Evolutionary conservation across 139 green algal genomes (phyloP).

Genomic region (Haematococcus lacustris): DNA sequence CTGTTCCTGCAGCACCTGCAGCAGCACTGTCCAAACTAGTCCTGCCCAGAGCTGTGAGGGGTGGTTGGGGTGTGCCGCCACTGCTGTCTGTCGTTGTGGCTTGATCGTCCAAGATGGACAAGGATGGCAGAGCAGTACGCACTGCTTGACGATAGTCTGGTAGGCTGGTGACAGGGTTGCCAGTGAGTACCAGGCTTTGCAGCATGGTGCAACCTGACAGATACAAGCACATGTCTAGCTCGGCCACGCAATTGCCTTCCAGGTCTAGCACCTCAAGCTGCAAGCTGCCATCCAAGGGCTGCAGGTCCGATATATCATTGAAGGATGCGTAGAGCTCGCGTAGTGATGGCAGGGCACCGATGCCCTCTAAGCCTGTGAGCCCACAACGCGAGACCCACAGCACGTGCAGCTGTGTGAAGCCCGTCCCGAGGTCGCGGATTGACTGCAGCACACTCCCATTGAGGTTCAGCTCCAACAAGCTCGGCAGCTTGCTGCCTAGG

Average conservation of each 20-base stretch:
- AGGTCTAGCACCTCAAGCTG: conserved; percentile 31
- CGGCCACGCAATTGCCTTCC: conserved; percentile 31
- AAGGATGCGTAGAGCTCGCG: conserved; percentile 44
- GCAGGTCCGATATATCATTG: conserved; percentile 38
- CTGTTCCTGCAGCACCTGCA: too few species aligned
- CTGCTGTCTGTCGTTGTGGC: background rate
- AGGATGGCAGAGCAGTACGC: conserved; percentile 4
- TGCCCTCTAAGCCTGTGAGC: conserved; percentile 12
- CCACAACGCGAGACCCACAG: conserved; percentile 35
- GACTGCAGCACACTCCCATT: conserved; percentile 28
- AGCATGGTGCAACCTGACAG: conserved; percentile 21
- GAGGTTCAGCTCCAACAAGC: conserved; percentile 44
- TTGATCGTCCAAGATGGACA: conserved; percentile 27
- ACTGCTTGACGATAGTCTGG: background rate
- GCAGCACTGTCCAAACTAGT: too few species aligned
- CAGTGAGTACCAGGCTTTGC: conserved; percentile 27
- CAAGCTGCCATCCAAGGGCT: conserved; percentile 19
- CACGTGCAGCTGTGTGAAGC: conserved; percentile 26
- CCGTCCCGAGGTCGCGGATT: conserved; percentile 38
- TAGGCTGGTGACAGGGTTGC: conserved; percentile 24
- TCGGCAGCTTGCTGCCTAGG: conserved; percentile 27
- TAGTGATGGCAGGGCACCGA: conserved; percentile 26
- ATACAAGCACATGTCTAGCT: conserved; percentile 3
- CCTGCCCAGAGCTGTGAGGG: too few species aligned
- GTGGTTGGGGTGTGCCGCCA: too few species aligned